Evolutionary conservation across 345 rosid genomes (phyloP), one percentile per base, ranked within the genome.

Genomic region (Raphanus raphanistrum): DNA sequence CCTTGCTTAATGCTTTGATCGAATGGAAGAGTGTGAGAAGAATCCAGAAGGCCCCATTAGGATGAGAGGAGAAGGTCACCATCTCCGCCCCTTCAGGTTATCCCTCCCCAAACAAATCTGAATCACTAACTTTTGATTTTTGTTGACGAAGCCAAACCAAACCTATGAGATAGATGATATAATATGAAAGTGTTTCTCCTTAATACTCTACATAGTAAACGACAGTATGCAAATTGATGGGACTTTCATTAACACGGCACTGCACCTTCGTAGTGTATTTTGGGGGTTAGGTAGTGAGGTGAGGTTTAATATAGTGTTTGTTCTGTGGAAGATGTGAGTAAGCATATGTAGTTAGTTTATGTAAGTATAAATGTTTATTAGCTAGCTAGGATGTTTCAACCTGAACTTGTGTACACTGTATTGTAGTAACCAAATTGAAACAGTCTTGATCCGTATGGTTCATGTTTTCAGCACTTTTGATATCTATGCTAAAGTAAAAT

Each of bases 1-100:
- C 84, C 93, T 95, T 35, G 99, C 99, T 8, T 87, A 84, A 71
- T 95, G 99, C 83, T 95, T 95, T 78, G 90, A 92, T 75, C 92
- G 97, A 0, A 95, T 92, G 97, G 98, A 90, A 77, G 88, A 84
- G 58, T 89, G 92, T 35, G 97, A 92, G 79, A 80, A 78, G 75
- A 82, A 87, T 73, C 99, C 99, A 7, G 96, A 95, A 88, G 99
- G 98, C 43, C 99, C 99, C 69, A 58, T 91, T 50, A 86, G 99
- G 79, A 86, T 90, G 85, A 92, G 98, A 82, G 97, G 86, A 86
- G 87, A 86, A 70, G 99, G 99, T 68, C 97, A 96, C 72, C 99
- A 95, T 71, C 90, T 90, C 83, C 97, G 76, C 28, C 99, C 97
- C 71, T 95, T 95, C 75, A 90, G 99, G 98, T 65, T 70, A 25